phyloP scores from a whole-genome alignment of 2,329 filamentous ascomycete species.

The Sporothrix dimorphospora region DNA sequence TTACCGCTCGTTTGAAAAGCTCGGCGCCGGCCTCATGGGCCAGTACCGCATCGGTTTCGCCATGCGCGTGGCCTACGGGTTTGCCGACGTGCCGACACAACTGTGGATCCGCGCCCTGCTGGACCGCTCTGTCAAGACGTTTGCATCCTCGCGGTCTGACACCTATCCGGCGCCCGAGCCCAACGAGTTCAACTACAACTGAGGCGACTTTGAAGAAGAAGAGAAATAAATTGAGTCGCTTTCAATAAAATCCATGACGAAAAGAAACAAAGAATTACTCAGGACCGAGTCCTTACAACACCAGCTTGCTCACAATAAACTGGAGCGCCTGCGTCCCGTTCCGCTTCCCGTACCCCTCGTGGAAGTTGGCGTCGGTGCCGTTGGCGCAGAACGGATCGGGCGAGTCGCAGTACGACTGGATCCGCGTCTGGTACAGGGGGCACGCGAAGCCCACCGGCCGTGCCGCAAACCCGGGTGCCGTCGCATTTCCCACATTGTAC shows the following conservation, averaged over 20 bases:
- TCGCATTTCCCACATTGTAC: constrained; percentile 63
- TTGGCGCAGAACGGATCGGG: constrained; percentile 65
- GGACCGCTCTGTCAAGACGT: constrained; percentile 40
- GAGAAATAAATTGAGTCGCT: background rate
- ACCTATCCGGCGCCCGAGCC: constrained; percentile 24
- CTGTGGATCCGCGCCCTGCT: constrained; percentile 43
- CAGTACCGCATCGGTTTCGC: constrained; percentile 46
- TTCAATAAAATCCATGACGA: background rate
- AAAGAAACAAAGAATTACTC: background rate
- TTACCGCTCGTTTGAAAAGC: constrained; percentile 44
- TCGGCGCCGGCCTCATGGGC: constrained; percentile 45
- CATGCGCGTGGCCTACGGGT: constrained; percentile 46
- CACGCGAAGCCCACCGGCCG: constrained; percentile 59
- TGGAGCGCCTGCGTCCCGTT: constrained; percentile 60
- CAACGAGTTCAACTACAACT: constrained; percentile 27
- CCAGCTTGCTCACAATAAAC: constrained; percentile 59
- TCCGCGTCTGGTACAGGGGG: constrained; percentile 53
- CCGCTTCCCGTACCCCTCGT: constrained; percentile 60
- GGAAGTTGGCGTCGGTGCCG: constrained; percentile 55
- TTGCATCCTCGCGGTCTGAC: constrained; percentile 40
- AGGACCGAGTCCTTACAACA: no score
- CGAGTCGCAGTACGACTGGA: constrained; percentile 62
- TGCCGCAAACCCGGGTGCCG: constrained; percentile 59
- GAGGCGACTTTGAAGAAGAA: background rate
- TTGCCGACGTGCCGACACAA: constrained; percentile 43